Evolutionary conservation across 768 basidiomycete genomes (phyloP), one percentile per base, ranked within the genome.

Genomic region (Scleroderma bovista): DNA sequence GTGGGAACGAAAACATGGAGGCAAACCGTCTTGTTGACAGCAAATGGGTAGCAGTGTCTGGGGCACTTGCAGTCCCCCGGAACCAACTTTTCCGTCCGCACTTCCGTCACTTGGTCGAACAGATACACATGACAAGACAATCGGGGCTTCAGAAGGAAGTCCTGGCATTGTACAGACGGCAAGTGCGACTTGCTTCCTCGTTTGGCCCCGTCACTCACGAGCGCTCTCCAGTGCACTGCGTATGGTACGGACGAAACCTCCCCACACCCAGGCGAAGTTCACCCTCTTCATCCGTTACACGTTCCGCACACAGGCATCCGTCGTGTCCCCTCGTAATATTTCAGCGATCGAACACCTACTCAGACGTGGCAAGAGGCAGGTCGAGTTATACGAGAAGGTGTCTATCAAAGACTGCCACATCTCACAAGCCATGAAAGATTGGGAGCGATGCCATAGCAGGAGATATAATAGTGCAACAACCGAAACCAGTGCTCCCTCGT

Each of bases 341-440:
- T 74, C 75, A 48, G 78, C 78, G 9, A 77, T 92, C 33, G 89
- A 93, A 57, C 84, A 90, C 62, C 71, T 90, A 31, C 61, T 93
- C n/a, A 77, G 89, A 41, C 79, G 78, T 47, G 86, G 86, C 2
- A 66, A 58, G 44, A 72, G 81, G 53, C 86, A 88, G 56, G 57
- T 91, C 34, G 86, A 88, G 58, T 73, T 75, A 65, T 88, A 81
- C 56, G 84, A 88, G 66, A 77, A 76, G 47, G 60, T 72, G 6
- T 75, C 75, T 3, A 85, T 91, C 47, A 84, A 72, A 56, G 84
- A 91, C 60, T 88, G 86, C 59, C 84, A 79, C 71, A 78, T 91
- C 24, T 88, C 85, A 12, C 71, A 72, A 46, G 79, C 79, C 39
- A 91, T 90, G 87, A 57, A 70, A 38, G 69, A 75, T 44, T 91